Base-by-base conservation (phyloP, 1,284 basidiomycete species). In the Cutaneotrichosporon spelunceum region DNA sequence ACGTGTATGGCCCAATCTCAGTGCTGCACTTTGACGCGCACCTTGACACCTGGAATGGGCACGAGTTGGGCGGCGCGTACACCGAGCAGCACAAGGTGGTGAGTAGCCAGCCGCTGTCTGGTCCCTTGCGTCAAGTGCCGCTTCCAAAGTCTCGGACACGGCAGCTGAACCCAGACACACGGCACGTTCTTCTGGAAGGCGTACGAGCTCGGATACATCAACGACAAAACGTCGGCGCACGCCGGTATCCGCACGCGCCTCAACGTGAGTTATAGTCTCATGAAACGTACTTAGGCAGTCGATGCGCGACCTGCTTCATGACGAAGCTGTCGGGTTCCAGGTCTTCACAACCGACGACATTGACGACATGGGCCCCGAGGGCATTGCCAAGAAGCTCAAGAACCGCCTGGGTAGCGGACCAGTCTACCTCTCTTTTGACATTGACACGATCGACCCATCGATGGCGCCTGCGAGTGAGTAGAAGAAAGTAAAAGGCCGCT, bases 191-290 rank as follows among this genome's bases (percentile, higher is more conserved):
- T 80, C 74, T 79, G 78, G 77, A 76, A 77, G 57, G 79, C 79
- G 1, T 76, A 78, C 30, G 73, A 79, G 44, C 73, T 78, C 24
- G 79, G 79, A 0, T 76, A 78, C 56, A 77, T 81, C 62, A 73
- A 72, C 34, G 68, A 72, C 53, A 78, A 88, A 68, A 84, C 85
- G 55, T 91, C 88, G 72, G 90, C 75, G n/a, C 76, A 78, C 60
- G 76, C 76, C 19, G 76, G 76, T 34, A 74, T 78, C 56, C 63
- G 76, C n/a, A 78, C 76, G 7, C 56, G 72, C 1, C 70, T 76
- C 53, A 63, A 67, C 3, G 73, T 73, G 53, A 65, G 72, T 66
- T 27, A 1, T 8, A 21, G 24, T 2, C 27, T 10, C 5, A n/a
- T n/a, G 27, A 10, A 27, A 2, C 14, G 19, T n/a, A n/a, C 56